Evolutionary conservation across 495 filamentous ascomycete species (phyloP).

Genomic region (Penicillium atrosanguineum): DNA sequence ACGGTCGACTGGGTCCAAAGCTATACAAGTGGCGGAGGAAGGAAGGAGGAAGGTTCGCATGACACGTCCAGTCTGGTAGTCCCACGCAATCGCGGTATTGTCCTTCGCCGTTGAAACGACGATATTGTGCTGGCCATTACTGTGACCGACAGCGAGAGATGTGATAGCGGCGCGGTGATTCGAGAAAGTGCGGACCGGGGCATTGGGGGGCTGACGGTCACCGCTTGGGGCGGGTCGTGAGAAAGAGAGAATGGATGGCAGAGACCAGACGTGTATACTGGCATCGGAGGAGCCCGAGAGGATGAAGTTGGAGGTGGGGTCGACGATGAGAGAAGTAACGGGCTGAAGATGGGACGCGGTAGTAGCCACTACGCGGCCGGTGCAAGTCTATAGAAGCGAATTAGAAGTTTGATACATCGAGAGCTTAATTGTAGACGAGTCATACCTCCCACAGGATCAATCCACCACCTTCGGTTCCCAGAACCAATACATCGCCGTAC

Average conservation of each 20-base stretch:
- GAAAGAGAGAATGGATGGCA: slow-evolving; percentile 70
- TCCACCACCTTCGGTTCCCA: slow-evolving; percentile 85
- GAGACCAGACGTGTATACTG: slow-evolving; percentile 85
- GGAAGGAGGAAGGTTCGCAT: slow-evolving; percentile 79
- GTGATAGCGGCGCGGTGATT: slow-evolving; percentile 80
- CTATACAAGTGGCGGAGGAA: slow-evolving; percentile 65
- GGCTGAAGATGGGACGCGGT: slow-evolving; percentile 82
- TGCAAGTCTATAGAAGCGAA: slow-evolving; percentile 58
- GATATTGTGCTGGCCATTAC: slow-evolving; percentile 65
- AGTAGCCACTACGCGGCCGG: slow-evolving; percentile 85
- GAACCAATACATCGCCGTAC: slow-evolving; percentile 65
- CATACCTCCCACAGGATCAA: slow-evolving; percentile 90
- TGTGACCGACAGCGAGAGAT: slow-evolving; percentile 64
- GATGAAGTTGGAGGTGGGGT: slow-evolving; percentile 71
- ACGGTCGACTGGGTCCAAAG: slow-evolving; percentile 79
- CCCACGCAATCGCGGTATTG: slow-evolving; percentile 83
- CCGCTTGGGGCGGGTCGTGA: slow-evolving; percentile 38
- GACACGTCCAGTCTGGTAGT: slow-evolving; percentile 71
- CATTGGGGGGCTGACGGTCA: slow-evolving; percentile 44
- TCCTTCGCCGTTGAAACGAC: slow-evolving; percentile 77
- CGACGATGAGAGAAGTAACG: slow-evolving; percentile 71
- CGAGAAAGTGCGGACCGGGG: slow-evolving; percentile 64
- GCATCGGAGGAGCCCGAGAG: slow-evolving; percentile 88
- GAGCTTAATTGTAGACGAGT: slow-evolving; percentile 7
- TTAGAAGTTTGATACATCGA: slow-evolving; percentile 8